Base-by-base conservation (phyloP, 1,139 yeast genomes). In the Debaryomycetaceae sp. region DNA sequence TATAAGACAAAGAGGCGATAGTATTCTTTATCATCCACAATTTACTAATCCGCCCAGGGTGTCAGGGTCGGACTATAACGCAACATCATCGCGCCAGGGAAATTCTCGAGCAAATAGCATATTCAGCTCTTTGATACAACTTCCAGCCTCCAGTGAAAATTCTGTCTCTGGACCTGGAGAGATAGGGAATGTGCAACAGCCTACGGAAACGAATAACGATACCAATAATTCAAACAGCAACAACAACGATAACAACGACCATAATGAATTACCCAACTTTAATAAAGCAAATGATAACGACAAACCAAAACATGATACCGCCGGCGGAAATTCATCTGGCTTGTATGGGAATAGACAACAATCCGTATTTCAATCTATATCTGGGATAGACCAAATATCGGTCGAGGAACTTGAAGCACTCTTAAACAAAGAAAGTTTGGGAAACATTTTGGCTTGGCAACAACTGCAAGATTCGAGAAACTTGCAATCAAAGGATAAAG, bases 351-450 rank as follows among this genome's bases (percentile, higher is more conserved):
- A 41, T 29, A 26, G 45, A 22, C 49, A 45, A 31, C 28, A 37
- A 22, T 40, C 45, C 29, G 29, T 39, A 24, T 31, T 42, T n/a
- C 38, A 52, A 2, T 32, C 31, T 7, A 17, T 36, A 11, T 41
- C 52, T 14, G 41, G 49, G 14, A 67, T 63, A 16, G 58, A 65
- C 26, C 62, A 61, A 19, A 55, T 65, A 14, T 50, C 65, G 3
- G 41, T 62, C 9, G 70, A 65, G 41, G 79, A 73, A 43, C 62
- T 75, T 42, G 80, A 75, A 43, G 65, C 56, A 33, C 65, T 68
- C 31, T 50, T 72, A 37, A 69, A 64, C 50, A 65, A 73, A 44
- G 81, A 75, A 41, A 67, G 73, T 42, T 46, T 65, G 35, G 59
- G 67, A 22, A 63, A 64, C 39, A 46, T 65, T 8, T 48, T 67